These are phyloP conservation scores for Sambucus nigra DNA, from an alignment of 129 eudicot genomes.

Conservation along the genomic window DNA sequence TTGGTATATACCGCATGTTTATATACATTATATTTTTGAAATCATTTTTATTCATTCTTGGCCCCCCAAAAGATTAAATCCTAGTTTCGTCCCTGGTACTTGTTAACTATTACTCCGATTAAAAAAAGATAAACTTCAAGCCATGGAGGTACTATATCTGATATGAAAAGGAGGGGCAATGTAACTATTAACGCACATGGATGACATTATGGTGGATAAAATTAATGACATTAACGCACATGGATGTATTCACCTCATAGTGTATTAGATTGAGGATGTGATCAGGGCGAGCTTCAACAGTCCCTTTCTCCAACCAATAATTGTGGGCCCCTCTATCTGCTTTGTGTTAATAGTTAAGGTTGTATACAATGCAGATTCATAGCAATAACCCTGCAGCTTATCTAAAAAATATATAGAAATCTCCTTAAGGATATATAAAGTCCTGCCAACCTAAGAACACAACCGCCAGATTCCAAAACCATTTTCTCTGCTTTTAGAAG, in stretches of 20 bases:
- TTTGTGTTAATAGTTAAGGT: conserved; percentile 64
- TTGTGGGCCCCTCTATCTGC: conserved; percentile 85
- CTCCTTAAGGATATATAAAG: conserved; percentile 82
- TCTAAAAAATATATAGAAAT: neutral
- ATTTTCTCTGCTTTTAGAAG: conserved; percentile 79
- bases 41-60: too few relatives aligned
- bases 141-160: too few relatives aligned
- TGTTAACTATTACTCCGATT: too few relatives aligned
- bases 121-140: too few relatives aligned
- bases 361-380: conserved; percentile 2
- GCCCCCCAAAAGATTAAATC: too few relatives aligned
- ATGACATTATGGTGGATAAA: too few relatives aligned
- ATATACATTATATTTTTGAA: too few relatives aligned
- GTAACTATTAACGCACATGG: too few relatives aligned
- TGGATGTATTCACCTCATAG: conserved; percentile 65
- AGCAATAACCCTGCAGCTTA: conserved; percentile 1
- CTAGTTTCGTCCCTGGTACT: too few relatives aligned
- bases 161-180: too few relatives aligned
- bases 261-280: conserved; percentile 88
- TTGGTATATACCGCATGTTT: too few relatives aligned
- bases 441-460: conserved; percentile 92
- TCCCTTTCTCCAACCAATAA: conserved; percentile 65
- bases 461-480: conserved; percentile 69
- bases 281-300: conserved; percentile 64
- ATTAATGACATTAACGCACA: too few relatives aligned